A percentile compares a stretch with the other conserved stretches of the same genome.
Conservation (phyloP, 2,329 filamentous ascomycete species). For the Nemania sp. region DNA sequence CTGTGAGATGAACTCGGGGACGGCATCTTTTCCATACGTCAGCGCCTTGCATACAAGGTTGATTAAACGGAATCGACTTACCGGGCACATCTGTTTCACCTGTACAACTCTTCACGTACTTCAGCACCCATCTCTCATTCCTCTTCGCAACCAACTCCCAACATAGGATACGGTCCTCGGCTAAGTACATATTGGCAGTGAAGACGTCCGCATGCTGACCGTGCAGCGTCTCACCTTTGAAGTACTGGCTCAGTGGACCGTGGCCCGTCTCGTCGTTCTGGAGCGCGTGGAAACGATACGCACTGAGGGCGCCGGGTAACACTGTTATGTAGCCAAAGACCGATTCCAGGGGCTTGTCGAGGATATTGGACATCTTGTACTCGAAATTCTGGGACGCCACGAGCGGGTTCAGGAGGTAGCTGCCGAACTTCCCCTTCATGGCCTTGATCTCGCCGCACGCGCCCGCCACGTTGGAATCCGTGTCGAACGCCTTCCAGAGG, state of each 20-base stretch:
- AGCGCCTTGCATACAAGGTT: conserved; percentile 34
- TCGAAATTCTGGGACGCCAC: conserved; percentile 98
- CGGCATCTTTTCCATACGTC: conserved; percentile 67
- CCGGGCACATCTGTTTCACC: conserved; percentile 98
- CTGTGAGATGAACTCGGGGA: conserved; percentile 97
- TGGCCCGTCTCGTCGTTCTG: conserved; percentile 96
- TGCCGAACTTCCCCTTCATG: conserved; percentile 84
- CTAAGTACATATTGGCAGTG: conserved; percentile 98
- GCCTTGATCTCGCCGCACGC: conserved; percentile 99
- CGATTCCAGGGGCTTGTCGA: conserved; percentile 96
- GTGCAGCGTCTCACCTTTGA: conserved; percentile 94
- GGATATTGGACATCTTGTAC: conserved; percentile 99
- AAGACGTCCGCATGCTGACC: conserved; percentile 88
- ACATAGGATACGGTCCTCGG: conserved; percentile 94
- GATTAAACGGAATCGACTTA: conserved; percentile 51
- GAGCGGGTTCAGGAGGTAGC: conserved; percentile 88
- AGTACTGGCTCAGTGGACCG: conserved; percentile 94
- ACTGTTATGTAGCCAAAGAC: conserved; percentile 98
- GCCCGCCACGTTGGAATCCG: conserved; percentile 94
- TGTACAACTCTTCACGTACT: conserved; percentile 95
- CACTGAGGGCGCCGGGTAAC: conserved; percentile 96
- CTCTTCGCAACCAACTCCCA: conserved; percentile 97
- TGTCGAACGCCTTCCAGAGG: conserved; percentile 98
- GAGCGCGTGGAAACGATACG: conserved; percentile 90
- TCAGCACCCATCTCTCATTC: conserved; percentile 93